Base-by-base conservation (phyloP, 139 green algal species). In the Asterochloris sp. region DNA sequence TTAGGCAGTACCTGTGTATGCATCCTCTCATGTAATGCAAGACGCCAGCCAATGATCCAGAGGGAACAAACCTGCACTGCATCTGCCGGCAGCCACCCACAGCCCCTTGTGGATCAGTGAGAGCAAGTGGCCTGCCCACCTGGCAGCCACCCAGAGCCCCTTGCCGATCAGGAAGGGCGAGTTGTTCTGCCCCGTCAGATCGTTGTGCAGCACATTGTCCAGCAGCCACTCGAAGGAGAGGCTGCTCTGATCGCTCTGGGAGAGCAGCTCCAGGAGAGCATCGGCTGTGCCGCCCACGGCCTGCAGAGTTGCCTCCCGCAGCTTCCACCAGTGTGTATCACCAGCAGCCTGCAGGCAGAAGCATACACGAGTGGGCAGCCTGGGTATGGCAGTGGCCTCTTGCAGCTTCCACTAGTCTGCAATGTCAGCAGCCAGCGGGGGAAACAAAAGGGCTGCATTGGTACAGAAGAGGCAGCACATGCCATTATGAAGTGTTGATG, bases 281-380 rank as follows among this genome's bases (percentile, higher is more conserved):
- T 93, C 86, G 15, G 83, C 83, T 11, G 88, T 82, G 0, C 80
- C 73, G 19, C 92, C 94, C 47, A 95, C 74, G 0, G 91, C 93
- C n/a, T 94, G 83, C 82, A 98, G 86, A 0, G 89, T 86, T 8
- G 94, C 94, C 69, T 98, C 94, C 6, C 92, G 87, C 78, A 92
- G 62, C 69, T 85, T 79, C 95, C 95, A 98, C 92, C 94, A 97
- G 23, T 80, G 81, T 9, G 77, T 47, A 29, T 89, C 83, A 24
- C 85, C 83, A 15, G 86, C 68, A 6, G 85, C 78, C 79, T 86
- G 81, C 74, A 61, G 47, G 9, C 13, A 28, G n/a, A 68, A 27
- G 38, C 11, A 79, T 68, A 27, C 63, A 21, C 60, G 11, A 38
- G 26, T 73, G 47, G 66, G 66, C 66, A 26, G 19, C 66, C 17